Conservation (phyloP, 768 basidiomycete species). For the Leccinum rimulosum region DNA sequence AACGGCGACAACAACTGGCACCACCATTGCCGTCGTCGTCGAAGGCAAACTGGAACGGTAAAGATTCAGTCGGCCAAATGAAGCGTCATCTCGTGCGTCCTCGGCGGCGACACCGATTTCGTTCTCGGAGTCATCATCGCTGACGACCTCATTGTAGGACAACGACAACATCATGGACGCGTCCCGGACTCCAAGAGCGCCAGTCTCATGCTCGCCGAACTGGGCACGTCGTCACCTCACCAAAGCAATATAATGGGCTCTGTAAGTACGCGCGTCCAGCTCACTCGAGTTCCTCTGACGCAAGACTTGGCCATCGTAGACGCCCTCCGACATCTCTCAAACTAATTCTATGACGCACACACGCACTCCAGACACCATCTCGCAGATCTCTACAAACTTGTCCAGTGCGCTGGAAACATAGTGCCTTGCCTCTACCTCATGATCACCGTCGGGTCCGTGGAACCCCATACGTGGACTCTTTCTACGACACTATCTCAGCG, state of each 20-base stretch:
- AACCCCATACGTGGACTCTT: conserved; percentile 96
- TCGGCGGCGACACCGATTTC: not conserved
- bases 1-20: conserved; percentile 8
- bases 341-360: conserved; percentile 97
- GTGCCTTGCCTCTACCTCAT: conserved; percentile 96
- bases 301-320: conserved; percentile 99
- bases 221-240: conserved; percentile 87
- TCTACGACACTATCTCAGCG: conserved; percentile 93
- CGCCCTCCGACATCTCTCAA: conserved; percentile 89
- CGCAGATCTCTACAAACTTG: conserved; percentile 97
- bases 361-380: conserved; percentile 88
- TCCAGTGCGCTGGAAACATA: conserved; percentile 99
- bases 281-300: not conserved
- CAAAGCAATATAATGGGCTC: conserved; percentile 98
- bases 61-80: conserved; percentile 95
- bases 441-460: conserved; percentile 97
- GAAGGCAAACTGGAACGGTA: conserved; percentile 86
- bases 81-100: conserved; percentile 77
- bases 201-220: conserved; percentile 94
- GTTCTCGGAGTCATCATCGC: not conserved
- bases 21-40: conserved; percentile 44
- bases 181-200: conserved; percentile 71
- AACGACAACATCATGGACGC: conserved; percentile 98
- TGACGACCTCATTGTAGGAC: conserved; percentile 50
- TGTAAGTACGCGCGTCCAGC: conserved; percentile 49